Conservation (phyloP, 352 stramenopile genomes). For the Globisporangium acanthophoron region DNA sequence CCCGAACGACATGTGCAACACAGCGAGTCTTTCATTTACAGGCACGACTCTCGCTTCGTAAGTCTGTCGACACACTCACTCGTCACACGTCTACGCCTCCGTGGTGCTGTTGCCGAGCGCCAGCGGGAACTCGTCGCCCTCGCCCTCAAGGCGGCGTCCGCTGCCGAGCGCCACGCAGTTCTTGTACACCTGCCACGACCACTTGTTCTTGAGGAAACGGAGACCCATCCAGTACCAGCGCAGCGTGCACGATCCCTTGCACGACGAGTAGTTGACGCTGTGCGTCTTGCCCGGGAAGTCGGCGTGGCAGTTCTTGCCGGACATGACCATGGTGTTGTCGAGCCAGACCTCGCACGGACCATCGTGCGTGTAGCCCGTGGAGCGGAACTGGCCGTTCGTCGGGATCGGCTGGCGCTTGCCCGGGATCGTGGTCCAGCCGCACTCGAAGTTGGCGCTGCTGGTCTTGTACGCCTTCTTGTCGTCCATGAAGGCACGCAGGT, state of each 20-base stretch:
- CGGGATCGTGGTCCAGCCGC: slow-evolving; percentile 23
- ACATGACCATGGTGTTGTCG: slow-evolving; percentile 31
- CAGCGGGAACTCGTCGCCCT: neutral
- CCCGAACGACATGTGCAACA: too few relatives aligned
- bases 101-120: neutral
- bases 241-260: slow-evolving; percentile 27
- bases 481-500: slow-evolving; percentile 10
- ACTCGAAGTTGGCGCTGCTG: slow-evolving; percentile 22
- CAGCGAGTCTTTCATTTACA: neutral
- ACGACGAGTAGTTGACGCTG: slow-evolving; percentile 31
- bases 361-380: slow-evolving; percentile 46
- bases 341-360: slow-evolving; percentile 42
- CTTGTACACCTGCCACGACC: slow-evolving; percentile 64
- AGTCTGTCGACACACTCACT: neutral
- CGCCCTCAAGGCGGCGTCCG: neutral
- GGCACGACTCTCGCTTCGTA: neutral
- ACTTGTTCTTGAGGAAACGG: slow-evolving; percentile 36
- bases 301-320: slow-evolving; percentile 30
- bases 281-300: slow-evolving; percentile 28
- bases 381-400: slow-evolving; percentile 16
- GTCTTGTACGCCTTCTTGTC: slow-evolving; percentile 6
- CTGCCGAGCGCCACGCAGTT: slow-evolving; percentile 17
- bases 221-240: slow-evolving; percentile 39
- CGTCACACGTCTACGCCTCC: neutral
- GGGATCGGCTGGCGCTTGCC: slow-evolving; percentile 29